Percentiles rank a stretch among this genome's conserved stretches.
phyloP scores from a whole-genome alignment of 768 basidiomycete genomes.

The Chlorophyllum brunneum region DNA sequence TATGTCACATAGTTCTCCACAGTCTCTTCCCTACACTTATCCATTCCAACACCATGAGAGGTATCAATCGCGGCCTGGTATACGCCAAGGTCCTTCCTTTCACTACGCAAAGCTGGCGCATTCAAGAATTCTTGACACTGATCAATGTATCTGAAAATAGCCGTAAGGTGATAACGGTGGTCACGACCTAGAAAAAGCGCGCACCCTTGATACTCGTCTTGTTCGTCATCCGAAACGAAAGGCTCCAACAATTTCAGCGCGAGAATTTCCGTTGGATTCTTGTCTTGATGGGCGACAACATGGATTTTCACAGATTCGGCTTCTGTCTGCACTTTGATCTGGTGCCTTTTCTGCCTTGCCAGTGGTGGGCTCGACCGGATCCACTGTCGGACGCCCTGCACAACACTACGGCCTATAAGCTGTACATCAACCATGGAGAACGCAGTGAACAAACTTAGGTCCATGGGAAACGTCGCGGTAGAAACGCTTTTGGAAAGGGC shows the following conservation, averaged over 20 bases:
- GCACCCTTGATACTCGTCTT: slow-evolving; percentile 70
- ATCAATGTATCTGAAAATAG: slow-evolving; percentile 58
- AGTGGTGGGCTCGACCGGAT: slow-evolving; percentile 53
- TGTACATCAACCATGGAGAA: not conserved
- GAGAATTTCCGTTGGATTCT: slow-evolving; percentile 53
- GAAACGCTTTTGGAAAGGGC: slow-evolving; percentile 71
- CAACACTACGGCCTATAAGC: slow-evolving; percentile 42
- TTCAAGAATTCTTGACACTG: slow-evolving; percentile 66
- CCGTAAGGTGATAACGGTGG: not conserved
- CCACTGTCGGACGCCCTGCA: slow-evolving; percentile 78
- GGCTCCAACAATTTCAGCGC: slow-evolving; percentile 60
- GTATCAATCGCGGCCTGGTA: slow-evolving; percentile 52
- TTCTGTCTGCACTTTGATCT: slow-evolving; percentile 36
- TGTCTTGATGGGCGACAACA: slow-evolving; percentile 30
- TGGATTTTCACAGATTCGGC: slow-evolving; percentile 24
- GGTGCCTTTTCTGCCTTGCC: slow-evolving; percentile 32
- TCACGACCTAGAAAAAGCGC: slow-evolving; percentile 15
- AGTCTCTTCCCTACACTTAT: slow-evolving; percentile 35
- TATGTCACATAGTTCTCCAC: slow-evolving; percentile 44
- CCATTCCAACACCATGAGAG: slow-evolving; percentile 34
- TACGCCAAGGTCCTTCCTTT: slow-evolving; percentile 53
- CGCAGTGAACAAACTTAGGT: not conserved
- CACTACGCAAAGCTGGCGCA: slow-evolving; percentile 48
- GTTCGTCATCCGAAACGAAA: slow-evolving; percentile 57
- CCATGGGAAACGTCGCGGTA: slow-evolving; percentile 19